Percentiles rank a stretch among this genome's conserved stretches.
Evolutionary conservation across 352 stramenopile genomes (phyloP).

Genomic region (Phytophthora hibernalis): DNA sequence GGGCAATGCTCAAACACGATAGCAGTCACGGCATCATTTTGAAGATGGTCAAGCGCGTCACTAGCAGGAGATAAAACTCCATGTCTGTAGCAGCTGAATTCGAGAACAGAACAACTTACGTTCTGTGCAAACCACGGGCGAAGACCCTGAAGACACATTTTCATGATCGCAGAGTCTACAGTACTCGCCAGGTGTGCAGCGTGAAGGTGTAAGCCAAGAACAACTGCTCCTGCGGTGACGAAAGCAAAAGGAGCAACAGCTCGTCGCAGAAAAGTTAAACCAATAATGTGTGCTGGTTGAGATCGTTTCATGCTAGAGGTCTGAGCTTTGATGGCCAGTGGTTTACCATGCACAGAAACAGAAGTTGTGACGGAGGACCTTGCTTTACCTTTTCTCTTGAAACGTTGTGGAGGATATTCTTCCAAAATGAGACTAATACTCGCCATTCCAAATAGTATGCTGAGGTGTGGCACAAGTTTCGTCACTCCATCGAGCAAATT

Average conservation of each 20-base stretch:
- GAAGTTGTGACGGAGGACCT: not conserved
- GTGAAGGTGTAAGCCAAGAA: slow-evolving; percentile 26
- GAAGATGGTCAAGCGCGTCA: slow-evolving; percentile 23
- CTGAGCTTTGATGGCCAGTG: not conserved
- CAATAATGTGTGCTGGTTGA: not conserved
- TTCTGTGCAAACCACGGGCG: slow-evolving; percentile 54
- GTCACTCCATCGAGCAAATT: slow-evolving; percentile 37
- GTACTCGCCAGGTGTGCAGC: slow-evolving; percentile 4
- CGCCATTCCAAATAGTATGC: slow-evolving; percentile 44
- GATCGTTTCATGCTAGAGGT: not conserved
- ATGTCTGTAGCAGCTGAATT: slow-evolving; percentile 43
- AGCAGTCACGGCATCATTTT: slow-evolving; percentile 32
- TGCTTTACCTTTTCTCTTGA: not conserved
- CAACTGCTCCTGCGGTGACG: slow-evolving; percentile 9
- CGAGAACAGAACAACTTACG: slow-evolving; percentile 45
- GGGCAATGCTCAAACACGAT: slow-evolving; percentile 60
- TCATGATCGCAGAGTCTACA: slow-evolving; percentile 10
- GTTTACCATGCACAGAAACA: not conserved
- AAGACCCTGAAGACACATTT: slow-evolving; percentile 40
- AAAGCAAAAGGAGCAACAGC: slow-evolving; percentile 29
- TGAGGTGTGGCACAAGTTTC: slow-evolving; percentile 46
- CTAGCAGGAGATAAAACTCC: slow-evolving; percentile 11
- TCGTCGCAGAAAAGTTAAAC: slow-evolving; percentile 6
- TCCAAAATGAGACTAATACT: slow-evolving; percentile 42
- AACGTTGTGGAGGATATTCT: slow-evolving; percentile 3